phyloP scores from a whole-genome alignment of 1,284 basidiomycete genomes.

The Austroboletus novae-zelandiae region DNA sequence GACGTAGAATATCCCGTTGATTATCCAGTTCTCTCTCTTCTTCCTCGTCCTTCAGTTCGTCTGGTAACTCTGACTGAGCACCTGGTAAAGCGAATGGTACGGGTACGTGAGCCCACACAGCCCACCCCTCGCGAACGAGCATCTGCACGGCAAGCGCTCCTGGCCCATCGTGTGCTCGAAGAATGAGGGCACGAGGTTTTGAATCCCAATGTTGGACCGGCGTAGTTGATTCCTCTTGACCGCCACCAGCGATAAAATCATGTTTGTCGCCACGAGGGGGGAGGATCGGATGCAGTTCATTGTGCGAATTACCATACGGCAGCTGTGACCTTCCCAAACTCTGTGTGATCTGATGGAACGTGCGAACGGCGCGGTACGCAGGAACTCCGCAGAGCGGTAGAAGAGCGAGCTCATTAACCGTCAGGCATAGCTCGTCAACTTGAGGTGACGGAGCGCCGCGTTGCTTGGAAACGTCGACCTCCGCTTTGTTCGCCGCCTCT shows the following conservation, averaged over 20 bases:
- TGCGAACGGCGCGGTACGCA: slow-evolving; percentile 75
- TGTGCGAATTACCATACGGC: slow-evolving; percentile 25
- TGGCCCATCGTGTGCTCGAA: slow-evolving; percentile 74
- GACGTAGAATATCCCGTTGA: slow-evolving; percentile 24
- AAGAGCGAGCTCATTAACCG: slow-evolving; percentile 77
- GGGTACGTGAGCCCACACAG: slow-evolving; percentile 70
- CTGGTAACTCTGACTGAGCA: slow-evolving; percentile 21
- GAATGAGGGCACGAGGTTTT: slow-evolving; percentile 55
- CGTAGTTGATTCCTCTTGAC: slow-evolving; percentile 16
- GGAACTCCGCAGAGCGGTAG: slow-evolving; percentile 75
- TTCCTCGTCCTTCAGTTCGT: slow-evolving; percentile 31
- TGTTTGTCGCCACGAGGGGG: slow-evolving; percentile 24
- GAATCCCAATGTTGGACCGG: slow-evolving; percentile 13
- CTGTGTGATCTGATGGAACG: slow-evolving; percentile 39
- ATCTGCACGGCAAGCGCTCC: slow-evolving; percentile 77
- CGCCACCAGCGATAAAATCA: slow-evolving; percentile 27
- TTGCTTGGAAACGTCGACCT: slow-evolving; percentile 10
- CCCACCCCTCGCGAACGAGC: slow-evolving; percentile 60
- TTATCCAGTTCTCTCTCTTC: slow-evolving; percentile 32
- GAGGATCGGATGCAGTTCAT: slow-evolving; percentile 27
- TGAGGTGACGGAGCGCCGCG: slow-evolving; percentile 8
- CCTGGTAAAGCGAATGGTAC: slow-evolving; percentile 34
- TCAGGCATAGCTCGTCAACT: slow-evolving; percentile 31
- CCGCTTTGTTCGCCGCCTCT: slow-evolving; percentile 8
- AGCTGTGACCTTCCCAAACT: slow-evolving; percentile 26